phyloP scores from a whole-genome alignment of 2,329 filamentous ascomycete genomes.

The Aspergillus pseudoterreus region DNA sequence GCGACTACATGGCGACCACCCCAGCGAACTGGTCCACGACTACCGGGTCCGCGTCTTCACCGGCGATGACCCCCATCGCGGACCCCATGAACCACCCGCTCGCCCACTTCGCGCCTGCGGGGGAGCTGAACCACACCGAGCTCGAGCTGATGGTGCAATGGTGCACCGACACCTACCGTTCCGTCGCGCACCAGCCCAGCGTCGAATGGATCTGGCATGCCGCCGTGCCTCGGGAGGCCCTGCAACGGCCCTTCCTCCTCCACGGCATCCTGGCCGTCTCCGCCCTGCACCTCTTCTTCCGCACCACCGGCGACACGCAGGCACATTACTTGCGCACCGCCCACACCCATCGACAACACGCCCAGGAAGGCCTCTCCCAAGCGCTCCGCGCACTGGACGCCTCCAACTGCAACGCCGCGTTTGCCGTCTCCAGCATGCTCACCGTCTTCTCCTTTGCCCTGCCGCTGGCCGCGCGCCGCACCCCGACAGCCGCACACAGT shows the following conservation, averaged over 20 bases:
- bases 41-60: background rate
- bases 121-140: slow-evolving; percentile 24
- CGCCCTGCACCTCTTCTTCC: slow-evolving; percentile 28
- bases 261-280: slow-evolving; percentile 35
- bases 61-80: background rate
- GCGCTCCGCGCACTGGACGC: slow-evolving; percentile 17
- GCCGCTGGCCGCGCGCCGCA: slow-evolving; percentile 11
- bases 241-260: slow-evolving; percentile 27
- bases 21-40: background rate
- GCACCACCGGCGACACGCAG: slow-evolving; percentile 11
- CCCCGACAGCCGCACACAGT: slow-evolving; percentile 5
- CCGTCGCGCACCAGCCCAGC: slow-evolving; percentile 22
- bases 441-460: slow-evolving; percentile 34
- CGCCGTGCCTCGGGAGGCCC: slow-evolving; percentile 27
- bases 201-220: slow-evolving; percentile 30
- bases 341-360: slow-evolving; percentile 24
- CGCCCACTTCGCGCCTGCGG: background rate
- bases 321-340: slow-evolving; percentile 26
- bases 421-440: slow-evolving; percentile 32
- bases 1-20: background rate
- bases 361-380: slow-evolving; percentile 22
- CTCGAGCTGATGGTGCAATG: slow-evolving; percentile 35
- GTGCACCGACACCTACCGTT: slow-evolving; percentile 31
- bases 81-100: slow-evolving; percentile 7
- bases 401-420: slow-evolving; percentile 33